These are phyloP conservation scores for Aphanomyces invadans DNA, from an alignment of 352 stramenopile genomes.

Conservation along the genomic window DNA sequence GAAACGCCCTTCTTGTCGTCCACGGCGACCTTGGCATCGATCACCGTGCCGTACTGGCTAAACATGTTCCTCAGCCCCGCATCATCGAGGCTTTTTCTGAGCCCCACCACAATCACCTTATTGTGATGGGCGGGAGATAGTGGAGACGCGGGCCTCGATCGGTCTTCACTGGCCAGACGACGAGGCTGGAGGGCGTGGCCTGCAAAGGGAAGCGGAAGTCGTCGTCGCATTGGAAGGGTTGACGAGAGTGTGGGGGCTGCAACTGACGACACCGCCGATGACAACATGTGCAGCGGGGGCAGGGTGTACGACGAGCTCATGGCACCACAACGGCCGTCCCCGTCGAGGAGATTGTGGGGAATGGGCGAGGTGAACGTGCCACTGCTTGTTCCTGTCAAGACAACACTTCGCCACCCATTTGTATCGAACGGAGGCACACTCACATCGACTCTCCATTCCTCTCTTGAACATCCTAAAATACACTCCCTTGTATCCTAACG, in stretches of 20 bases:
- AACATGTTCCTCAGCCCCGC: not conserved
- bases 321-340: not conserved
- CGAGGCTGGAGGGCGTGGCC: not conserved
- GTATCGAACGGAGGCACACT: not conserved
- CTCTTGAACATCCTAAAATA: too few species aligned
- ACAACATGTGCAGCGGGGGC: slow-evolving; percentile 3
- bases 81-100: not conserved
- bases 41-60: not conserved
- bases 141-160: not conserved
- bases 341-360: not conserved
- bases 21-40: not conserved
- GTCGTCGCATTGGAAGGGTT: not conserved
- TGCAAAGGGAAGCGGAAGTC: too few species aligned
- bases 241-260: not conserved
- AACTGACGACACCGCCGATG: not conserved
- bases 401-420: not conserved
- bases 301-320: slow-evolving; percentile 1
- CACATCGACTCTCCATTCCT: not conserved
- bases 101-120: not conserved
- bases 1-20: not conserved
- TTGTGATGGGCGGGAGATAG: not conserved
- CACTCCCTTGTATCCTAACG: too few species aligned
- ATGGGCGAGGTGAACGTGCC: not conserved
- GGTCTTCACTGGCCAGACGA: not conserved
- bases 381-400: not conserved